These are phyloP conservation scores for Russula abietina DNA, from an alignment of 768 basidiomycete species.

Conservation along the genomic window DNA sequence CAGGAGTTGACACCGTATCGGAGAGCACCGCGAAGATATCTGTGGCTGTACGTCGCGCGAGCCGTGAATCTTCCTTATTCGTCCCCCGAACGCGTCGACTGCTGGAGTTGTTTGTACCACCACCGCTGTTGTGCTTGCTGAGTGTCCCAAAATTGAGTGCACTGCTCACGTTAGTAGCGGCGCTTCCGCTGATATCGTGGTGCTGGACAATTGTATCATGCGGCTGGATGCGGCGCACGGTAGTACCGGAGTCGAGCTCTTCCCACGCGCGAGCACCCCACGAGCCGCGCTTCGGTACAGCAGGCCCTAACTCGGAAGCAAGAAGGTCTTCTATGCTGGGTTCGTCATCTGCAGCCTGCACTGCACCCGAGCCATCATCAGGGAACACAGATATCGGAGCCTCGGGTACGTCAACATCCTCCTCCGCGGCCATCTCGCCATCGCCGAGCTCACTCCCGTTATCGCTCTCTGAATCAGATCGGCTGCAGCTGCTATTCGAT, in stretches of 20 bases:
- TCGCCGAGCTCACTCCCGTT: constrained; percentile 9
- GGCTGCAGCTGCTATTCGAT: background rate
- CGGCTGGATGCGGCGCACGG: constrained; percentile 31
- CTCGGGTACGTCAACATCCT: background rate
- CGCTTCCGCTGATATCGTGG: constrained; percentile 22
- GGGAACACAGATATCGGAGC: background rate
- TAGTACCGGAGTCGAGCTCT: constrained; percentile 32
- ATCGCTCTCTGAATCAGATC: constrained; percentile 14
- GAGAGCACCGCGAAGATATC: constrained; percentile 29
- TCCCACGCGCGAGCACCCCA: constrained; percentile 38
- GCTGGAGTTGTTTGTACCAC: background rate
- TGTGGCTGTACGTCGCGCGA: constrained; percentile 28
- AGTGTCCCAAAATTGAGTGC: background rate
- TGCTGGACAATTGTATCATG: constrained; percentile 14
- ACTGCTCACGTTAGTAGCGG: constrained; percentile 4
- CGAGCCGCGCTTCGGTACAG: constrained; percentile 20
- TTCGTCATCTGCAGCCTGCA: constrained; percentile 21
- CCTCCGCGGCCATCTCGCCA: background rate
- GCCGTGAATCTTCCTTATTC: constrained; percentile 22
- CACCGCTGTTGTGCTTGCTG: constrained; percentile 7
- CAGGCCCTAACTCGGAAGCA: constrained; percentile 16
- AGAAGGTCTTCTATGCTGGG: constrained; percentile 33
- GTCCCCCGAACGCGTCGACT: constrained; percentile 18
- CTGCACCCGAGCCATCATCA: too few relatives aligned
- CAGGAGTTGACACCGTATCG: background rate